Evolutionary conservation across 2,329 filamentous ascomycete genomes (phyloP).

Genomic region (Gnomoniopsis sp.): DNA sequence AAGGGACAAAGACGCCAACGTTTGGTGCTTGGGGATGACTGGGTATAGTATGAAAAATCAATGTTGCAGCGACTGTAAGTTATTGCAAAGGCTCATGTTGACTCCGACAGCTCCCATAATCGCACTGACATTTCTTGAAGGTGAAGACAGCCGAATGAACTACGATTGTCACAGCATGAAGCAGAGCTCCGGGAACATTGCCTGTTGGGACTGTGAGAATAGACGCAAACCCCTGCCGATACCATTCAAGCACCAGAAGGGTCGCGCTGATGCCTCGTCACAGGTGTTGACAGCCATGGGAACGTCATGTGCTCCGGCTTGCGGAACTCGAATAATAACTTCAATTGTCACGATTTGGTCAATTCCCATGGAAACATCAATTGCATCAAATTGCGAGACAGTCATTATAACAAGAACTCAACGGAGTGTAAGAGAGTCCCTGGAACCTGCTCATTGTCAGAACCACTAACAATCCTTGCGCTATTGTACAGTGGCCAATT

Average conservation of each 20-base stretch:
- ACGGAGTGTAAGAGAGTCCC: conserved; percentile 1
- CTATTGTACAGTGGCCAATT: background rate
- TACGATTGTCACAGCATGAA: too few relatives aligned
- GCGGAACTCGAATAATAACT: background rate
- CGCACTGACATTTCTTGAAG: too few relatives aligned
- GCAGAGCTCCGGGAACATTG: too few relatives aligned
- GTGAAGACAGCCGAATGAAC: too few relatives aligned
- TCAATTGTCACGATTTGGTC: background rate
- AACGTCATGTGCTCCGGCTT: background rate
- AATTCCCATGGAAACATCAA: background rate
- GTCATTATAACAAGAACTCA: conserved; percentile 3
- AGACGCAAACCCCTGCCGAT: background rate
- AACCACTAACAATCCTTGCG: background rate
- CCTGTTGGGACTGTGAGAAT: background rate
- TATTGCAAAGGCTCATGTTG: too few relatives aligned
- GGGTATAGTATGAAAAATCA: too few relatives aligned
- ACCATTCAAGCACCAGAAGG: too few relatives aligned
- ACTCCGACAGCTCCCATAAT: too few relatives aligned
- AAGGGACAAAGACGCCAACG: too few relatives aligned
- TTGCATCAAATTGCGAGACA: conserved; percentile 7
- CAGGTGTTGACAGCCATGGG: background rate
- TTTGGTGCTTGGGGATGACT: too few relatives aligned
- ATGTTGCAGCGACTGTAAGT: too few relatives aligned
- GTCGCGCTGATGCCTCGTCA: background rate
- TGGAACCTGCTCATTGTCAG: background rate